Conservation (phyloP, 805 yeast genomes). For the Ogataea ganodermae region DNA sequence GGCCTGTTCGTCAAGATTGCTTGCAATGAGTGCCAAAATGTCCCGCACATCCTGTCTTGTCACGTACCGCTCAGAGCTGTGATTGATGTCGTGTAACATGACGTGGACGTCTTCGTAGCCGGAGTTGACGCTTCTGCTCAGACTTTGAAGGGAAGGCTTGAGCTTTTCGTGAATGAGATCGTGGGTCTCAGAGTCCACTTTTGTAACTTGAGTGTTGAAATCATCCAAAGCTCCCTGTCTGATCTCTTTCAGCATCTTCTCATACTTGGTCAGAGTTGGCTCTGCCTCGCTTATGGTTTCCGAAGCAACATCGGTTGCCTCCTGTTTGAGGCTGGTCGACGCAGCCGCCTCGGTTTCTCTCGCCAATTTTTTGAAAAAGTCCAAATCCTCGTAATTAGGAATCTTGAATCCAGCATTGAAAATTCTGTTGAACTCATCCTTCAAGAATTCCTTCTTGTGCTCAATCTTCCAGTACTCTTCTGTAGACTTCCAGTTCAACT, state of each 20-base stretch:
- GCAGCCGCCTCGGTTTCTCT: slow-evolving; percentile 9
- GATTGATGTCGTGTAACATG: slow-evolving; percentile 30
- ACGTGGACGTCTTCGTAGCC: slow-evolving; percentile 33
- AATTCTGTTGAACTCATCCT: slow-evolving; percentile 33
- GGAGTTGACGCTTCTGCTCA: slow-evolving; percentile 30
- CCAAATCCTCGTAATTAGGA: slow-evolving; percentile 28
- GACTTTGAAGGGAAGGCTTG: slow-evolving; percentile 36
- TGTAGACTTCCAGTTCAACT: slow-evolving; percentile 26
- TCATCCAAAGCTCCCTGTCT: slow-evolving; percentile 40
- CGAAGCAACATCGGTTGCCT: slow-evolving; percentile 14
- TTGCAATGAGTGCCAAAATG: slow-evolving; percentile 36
- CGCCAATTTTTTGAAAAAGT: slow-evolving; percentile 24
- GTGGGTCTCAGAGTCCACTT: slow-evolving; percentile 32
- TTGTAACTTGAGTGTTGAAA: slow-evolving; percentile 40
- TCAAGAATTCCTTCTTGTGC: slow-evolving; percentile 34
- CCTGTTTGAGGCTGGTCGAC: slow-evolving; percentile 9
- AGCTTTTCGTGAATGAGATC: slow-evolving; percentile 33
- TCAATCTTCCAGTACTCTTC: slow-evolving; percentile 33
- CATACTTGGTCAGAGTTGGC: slow-evolving; percentile 32
- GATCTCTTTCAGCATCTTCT: slow-evolving; percentile 37
- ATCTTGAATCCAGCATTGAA: slow-evolving; percentile 33
- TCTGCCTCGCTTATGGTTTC: slow-evolving; percentile 14
- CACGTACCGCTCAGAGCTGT: slow-evolving; percentile 34
- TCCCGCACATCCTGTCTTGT: slow-evolving; percentile 52
- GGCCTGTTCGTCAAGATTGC: slow-evolving; percentile 33